Percentiles rank a stretch among this genome's conserved stretches.
These are phyloP conservation scores for Eucalyptus polybractea DNA, from an alignment of 345 rosid genomes.

Conservation along the genomic window DNA sequence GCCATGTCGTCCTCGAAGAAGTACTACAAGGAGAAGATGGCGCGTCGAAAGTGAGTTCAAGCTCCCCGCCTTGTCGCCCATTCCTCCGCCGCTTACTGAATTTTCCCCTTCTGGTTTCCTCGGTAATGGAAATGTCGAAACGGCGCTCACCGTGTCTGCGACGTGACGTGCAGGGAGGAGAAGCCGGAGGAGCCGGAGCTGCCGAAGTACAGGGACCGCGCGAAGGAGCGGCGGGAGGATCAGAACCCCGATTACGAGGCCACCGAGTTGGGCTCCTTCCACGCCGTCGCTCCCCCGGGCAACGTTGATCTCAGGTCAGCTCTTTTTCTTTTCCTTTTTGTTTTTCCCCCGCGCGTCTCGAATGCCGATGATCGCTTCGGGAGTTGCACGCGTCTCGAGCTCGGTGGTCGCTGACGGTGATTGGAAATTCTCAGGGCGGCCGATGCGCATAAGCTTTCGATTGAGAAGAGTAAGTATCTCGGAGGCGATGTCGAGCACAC, in stretches of 20 bases:
- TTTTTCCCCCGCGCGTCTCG: not conserved
- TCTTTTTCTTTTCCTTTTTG: not conserved
- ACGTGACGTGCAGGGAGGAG: constrained; percentile 52
- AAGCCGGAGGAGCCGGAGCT: constrained; percentile 70
- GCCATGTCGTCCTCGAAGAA: constrained; percentile 61
- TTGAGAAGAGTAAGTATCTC: constrained; percentile 98
- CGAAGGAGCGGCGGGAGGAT: constrained; percentile 93
- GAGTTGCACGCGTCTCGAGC: not conserved
- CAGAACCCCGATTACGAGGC: constrained; percentile 95
- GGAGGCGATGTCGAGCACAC: constrained; percentile 99
- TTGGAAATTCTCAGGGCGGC: constrained; percentile 29
- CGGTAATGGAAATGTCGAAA: not conserved
- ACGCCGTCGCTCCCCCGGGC: constrained; percentile 97
- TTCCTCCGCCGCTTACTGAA: not conserved
- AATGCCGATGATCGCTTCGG: not conserved
- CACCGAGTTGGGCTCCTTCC: constrained; percentile 74
- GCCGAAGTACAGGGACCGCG: constrained; percentile 84
- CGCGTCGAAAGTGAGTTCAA: constrained; percentile 62
- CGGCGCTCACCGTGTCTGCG: not conserved
- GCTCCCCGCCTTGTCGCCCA: not conserved
- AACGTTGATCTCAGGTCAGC: constrained; percentile 51
- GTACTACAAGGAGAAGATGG: constrained; percentile 67
- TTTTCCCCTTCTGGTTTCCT: not conserved
- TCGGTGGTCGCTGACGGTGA: not conserved
- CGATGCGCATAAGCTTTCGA: constrained; percentile 75